phyloP scores from a whole-genome alignment of 1,284 basidiomycete species.

The Ganoderma meredithae region DNA sequence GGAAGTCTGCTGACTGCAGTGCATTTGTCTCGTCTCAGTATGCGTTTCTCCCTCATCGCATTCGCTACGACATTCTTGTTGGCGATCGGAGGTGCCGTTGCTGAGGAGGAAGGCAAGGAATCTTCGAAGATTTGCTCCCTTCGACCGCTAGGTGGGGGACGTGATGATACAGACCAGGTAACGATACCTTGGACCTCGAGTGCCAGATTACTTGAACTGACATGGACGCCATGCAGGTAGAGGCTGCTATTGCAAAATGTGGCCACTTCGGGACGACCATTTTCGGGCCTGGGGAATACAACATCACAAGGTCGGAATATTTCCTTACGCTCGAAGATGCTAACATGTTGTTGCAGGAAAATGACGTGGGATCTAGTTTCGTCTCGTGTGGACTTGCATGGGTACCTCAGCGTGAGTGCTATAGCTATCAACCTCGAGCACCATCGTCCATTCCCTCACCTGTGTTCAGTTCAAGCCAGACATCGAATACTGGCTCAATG shows the following conservation, averaged over 20 bases:
- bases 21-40: not conserved
- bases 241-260: conserved; percentile 59
- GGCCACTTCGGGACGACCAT: conserved; percentile 59
- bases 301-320: conserved; percentile 55
- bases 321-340: not conserved
- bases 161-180: conserved; percentile 54
- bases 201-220: not conserved
- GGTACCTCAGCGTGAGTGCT: conserved; percentile 56
- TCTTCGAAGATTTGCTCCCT: conserved; percentile 42
- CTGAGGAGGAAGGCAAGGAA: not conserved
- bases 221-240: conserved; percentile 44
- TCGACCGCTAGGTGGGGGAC: conserved; percentile 47
- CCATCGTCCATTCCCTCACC: not conserved
- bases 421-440: not conserved
- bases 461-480: conserved; percentile 58
- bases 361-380: conserved; percentile 66
- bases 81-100: not conserved
- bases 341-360: conserved; percentile 48
- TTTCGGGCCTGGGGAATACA: conserved; percentile 54
- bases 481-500: conserved; percentile 65
- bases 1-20: too few relatives aligned
- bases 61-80: not conserved
- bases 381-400: conserved; percentile 61
- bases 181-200: not conserved
- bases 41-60: not conserved